Evolutionary conservation across 345 rosid genomes (phyloP).

Genomic region (Barbarea vulgaris): DNA sequence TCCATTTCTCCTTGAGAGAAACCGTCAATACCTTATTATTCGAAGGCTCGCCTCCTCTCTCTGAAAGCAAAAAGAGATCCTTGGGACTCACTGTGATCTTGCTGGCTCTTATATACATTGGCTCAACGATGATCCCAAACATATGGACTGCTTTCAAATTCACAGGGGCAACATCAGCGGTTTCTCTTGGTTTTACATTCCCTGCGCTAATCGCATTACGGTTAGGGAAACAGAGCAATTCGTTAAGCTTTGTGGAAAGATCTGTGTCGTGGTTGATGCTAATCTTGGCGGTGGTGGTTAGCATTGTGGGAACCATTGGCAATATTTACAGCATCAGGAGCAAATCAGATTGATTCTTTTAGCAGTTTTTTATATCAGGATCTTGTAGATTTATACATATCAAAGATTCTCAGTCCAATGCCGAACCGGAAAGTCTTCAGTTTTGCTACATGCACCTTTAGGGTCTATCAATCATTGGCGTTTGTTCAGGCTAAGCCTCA

Average conservation of each 20-base stretch:
- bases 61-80: conserved; percentile 80
- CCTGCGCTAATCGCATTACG: conserved; percentile 81
- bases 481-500: conserved; percentile 26
- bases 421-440: conserved; percentile 29
- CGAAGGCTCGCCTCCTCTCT: conserved; percentile 68
- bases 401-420: conserved; percentile 36
- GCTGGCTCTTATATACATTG: conserved; percentile 63
- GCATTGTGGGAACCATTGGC: conserved; percentile 74
- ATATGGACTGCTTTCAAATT: conserved; percentile 99
- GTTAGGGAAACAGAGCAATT: conserved; percentile 53
- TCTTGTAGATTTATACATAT: conserved; percentile 34
- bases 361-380: background rate
- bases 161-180: conserved; percentile 98
- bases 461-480: conserved; percentile 20
- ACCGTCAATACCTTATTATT: conserved; percentile 74
- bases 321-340: conserved; percentile 66
- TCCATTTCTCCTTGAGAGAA: conserved; percentile 92
- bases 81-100: conserved; percentile 64
- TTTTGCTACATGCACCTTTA: conserved; percentile 15
- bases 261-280: conserved; percentile 73
- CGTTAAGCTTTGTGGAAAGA: conserved; percentile 55
- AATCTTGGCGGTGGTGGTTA: conserved; percentile 64
- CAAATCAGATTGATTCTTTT: conserved; percentile 44
- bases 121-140: conserved; percentile 90
- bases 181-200: conserved; percentile 88